These are phyloP conservation scores for Akanthomyces muscarius DNA, from an alignment of 2,329 filamentous ascomycete species.

Conservation along the genomic window DNA sequence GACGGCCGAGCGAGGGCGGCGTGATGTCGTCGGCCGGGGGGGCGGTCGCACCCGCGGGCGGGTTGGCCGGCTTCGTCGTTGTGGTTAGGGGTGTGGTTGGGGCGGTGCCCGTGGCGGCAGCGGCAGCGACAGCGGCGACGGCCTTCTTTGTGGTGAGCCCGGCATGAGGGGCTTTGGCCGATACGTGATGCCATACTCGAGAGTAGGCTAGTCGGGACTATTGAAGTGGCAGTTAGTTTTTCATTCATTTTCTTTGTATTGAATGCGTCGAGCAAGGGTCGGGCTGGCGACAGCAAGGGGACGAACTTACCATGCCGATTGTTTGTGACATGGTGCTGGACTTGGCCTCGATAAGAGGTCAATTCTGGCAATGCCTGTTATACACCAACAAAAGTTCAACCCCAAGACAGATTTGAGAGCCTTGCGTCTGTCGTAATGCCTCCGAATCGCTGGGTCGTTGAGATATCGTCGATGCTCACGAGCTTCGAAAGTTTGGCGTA, in stretches of 20 bases:
- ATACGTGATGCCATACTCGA: conserved; percentile 87
- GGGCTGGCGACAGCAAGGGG: not conserved
- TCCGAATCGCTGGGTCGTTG: not conserved
- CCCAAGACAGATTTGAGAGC: not conserved
- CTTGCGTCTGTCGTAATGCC: not conserved
- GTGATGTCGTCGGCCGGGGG: conserved; percentile 43
- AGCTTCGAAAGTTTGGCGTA: conserved; percentile 14
- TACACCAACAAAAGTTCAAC: not conserved
- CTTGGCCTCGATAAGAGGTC: conserved; percentile 17
- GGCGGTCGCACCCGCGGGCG: not conserved
- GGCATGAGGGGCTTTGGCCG: conserved; percentile 63
- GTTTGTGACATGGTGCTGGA: conserved; percentile 68
- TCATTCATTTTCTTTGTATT: not conserved
- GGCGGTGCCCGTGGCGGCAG: not conserved
- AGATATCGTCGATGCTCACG: conserved; percentile 1
- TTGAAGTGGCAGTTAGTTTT: not conserved
- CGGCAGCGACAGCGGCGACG: not conserved
- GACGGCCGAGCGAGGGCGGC: conserved; percentile 78
- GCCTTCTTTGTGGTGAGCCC: conserved; percentile 51
- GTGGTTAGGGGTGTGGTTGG: not conserved
- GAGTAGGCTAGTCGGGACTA: conserved; percentile 96
- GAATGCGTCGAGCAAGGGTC: conserved; percentile 5
- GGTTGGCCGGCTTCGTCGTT: not conserved
- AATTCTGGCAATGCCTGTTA: conserved; percentile 10
- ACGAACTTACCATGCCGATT: conserved; percentile 61